Base-by-base conservation (phyloP, 2,329 filamentous ascomycete species). In the Colletotrichum aenigma region DNA sequence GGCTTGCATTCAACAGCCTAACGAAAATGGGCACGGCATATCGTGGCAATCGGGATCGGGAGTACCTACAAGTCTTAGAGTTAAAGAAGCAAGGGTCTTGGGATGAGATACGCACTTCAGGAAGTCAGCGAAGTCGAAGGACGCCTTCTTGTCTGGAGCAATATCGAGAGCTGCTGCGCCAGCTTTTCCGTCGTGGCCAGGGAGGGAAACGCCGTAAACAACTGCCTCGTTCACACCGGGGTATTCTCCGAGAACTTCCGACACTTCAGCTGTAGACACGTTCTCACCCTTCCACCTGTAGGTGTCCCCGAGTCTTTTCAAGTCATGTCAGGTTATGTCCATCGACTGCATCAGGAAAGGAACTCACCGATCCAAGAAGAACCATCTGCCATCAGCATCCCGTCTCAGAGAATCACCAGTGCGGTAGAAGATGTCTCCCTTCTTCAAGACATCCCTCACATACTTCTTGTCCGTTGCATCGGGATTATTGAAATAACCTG, bases 1-100 rank as follows among this genome's bases (percentile, higher is more conserved):
- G 85, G 26, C 94, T 88, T 32, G 94, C 84, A 1, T 94, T 73
- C 15, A 76, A 87, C 21, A 95, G 83, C 0, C 94, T 87, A 56
- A 96, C 79, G 84, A 96, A 96, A 3, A 95, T 84, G 0, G 94
- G 94, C 2, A 96, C 93, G 0, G 94, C 94, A 80, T 96, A 96
- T 77, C 89, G 89, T 0, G 94, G 94, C 26, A 96, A 85, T 66
- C 91, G 87, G 16, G 87, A 86, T 8, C 90, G 88, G 4, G 89
- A 87, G 80, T 93, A 89, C 76, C 86, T 87, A 64, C 16, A 74
- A 38, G 9, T 10, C 15, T 62, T n/a, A 56, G 36, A 8, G 2
- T 28, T 7, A 65, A 6, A 66, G 69, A 10, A 52, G 60, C 66
- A 24, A 43, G 21, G 56, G 16, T 21, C 10, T 18, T 7, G 21